phyloP scores from a whole-genome alignment of 495 filamentous ascomycete species.

The Podospora didyma region DNA sequence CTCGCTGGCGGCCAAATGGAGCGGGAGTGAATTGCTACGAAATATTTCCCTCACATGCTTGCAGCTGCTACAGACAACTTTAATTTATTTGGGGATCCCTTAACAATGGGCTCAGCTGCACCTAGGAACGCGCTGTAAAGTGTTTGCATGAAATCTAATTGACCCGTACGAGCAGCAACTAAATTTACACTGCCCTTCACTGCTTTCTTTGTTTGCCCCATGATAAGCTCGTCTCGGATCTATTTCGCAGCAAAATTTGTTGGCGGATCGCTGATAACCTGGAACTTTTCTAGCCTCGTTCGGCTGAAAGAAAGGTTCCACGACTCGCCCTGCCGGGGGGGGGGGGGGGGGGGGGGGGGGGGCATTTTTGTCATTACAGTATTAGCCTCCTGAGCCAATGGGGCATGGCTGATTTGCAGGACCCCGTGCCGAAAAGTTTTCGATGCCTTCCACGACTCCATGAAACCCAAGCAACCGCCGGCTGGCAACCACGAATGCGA shows the following conservation, averaged over 20 bases:
- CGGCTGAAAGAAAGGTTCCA: slow-evolving; percentile 29
- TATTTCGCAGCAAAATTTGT: neutral
- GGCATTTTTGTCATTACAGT: neutral
- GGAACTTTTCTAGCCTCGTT: slow-evolving; percentile 18
- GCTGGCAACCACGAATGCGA: neutral
- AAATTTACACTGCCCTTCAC: too few relatives aligned
- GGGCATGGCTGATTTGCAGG: slow-evolving; percentile 5
- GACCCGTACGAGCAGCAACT: too few relatives aligned
- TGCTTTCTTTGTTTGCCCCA: too few relatives aligned
- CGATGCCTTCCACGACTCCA: neutral
- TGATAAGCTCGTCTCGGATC: neutral
- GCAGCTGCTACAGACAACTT: slow-evolving; percentile 3
- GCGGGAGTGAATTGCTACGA: slow-evolving; percentile 1
- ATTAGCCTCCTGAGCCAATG: slow-evolving; percentile 23
- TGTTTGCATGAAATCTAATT: too few relatives aligned
- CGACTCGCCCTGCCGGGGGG: slow-evolving; percentile 9
- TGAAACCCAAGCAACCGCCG: neutral
- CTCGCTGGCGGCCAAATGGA: neutral
- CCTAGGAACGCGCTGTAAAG: too few relatives aligned
- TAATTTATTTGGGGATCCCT: neutral
- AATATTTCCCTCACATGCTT: slow-evolving; percentile 1
- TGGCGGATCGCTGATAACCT: slow-evolving; percentile 4
- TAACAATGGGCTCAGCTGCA: neutral
- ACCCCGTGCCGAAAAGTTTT: neutral
- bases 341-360: neutral